phyloP scores from a whole-genome alignment of 441 rosid genomes.

The Omphalea diandra region DNA sequence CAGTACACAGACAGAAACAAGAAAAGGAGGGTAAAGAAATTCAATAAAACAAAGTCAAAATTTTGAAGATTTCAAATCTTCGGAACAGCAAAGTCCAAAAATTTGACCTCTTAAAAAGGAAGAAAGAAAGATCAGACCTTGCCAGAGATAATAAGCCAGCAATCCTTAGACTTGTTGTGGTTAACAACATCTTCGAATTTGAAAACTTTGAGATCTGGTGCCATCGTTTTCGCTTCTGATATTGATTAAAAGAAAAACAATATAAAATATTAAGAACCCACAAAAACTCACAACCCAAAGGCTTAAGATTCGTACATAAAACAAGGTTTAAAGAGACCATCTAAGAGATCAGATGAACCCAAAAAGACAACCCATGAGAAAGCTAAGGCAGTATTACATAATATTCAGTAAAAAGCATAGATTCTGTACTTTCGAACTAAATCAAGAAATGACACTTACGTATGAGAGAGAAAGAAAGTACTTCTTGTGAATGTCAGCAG shows the following conservation, averaged over 20 bases:
- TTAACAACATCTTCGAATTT: constrained; percentile 63
- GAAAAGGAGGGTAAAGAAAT: no score
- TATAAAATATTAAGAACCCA: constrained; percentile 2
- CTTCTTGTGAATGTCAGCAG: no score
- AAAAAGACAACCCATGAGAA: no score
- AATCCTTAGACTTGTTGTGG: constrained; percentile 76
- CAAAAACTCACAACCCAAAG: constrained; percentile 1
- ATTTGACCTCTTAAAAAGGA: background rate
- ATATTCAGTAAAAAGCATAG: no score
- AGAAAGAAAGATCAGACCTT: constrained; percentile 50
- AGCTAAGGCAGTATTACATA: no score
- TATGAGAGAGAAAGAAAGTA: no score
- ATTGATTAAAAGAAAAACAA: background rate
- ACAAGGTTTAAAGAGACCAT: background rate
- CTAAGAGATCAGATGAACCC: background rate
- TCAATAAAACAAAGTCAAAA: background rate
- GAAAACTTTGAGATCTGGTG: constrained; percentile 49
- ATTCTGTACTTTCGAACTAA: no score
- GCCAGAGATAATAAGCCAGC: constrained; percentile 77
- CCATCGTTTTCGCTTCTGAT: constrained; percentile 43
- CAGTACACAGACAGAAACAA: background rate
- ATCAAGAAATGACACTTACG: no score
- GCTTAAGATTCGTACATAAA: background rate
- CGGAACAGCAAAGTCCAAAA: background rate
- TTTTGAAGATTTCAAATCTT: background rate